Conservation (phyloP, 1,139 yeast species). For the Tardiomyces depauwii region DNA sequence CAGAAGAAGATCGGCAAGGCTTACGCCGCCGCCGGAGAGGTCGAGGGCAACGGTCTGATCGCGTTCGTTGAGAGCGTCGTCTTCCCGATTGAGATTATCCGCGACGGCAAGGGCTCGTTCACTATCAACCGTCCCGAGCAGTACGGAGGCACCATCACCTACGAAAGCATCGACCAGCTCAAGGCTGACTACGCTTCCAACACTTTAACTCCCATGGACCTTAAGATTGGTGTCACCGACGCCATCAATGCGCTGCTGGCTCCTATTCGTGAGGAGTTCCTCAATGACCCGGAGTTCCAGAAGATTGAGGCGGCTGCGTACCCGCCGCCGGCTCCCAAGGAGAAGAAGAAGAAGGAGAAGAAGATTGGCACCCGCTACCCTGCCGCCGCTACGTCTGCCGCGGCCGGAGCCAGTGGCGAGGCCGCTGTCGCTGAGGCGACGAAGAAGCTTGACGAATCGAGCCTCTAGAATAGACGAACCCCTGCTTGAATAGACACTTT, state of each 20-base stretch:
- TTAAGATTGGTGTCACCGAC: slow-evolving; percentile 84
- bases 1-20: slow-evolving; percentile 89
- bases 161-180: slow-evolving; percentile 54
- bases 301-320: slow-evolving; percentile 70
- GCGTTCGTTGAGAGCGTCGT: slow-evolving; percentile 78
- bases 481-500: too few relatives aligned
- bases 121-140: slow-evolving; percentile 85
- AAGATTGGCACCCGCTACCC: slow-evolving; percentile 69
- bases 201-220: slow-evolving; percentile 81
- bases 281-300: slow-evolving; percentile 55
- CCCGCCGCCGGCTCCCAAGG: slow-evolving; percentile 57
- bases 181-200: slow-evolving; percentile 62
- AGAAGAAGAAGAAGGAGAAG: slow-evolving; percentile 53
- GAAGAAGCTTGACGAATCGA: slow-evolving; percentile 26
- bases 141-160: slow-evolving; percentile 87
- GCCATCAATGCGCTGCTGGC: slow-evolving; percentile 69
- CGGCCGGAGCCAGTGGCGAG: neutral
- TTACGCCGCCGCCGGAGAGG: slow-evolving; percentile 90
- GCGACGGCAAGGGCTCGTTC: slow-evolving; percentile 44
- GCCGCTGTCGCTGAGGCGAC: slow-evolving; percentile 20
- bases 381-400: slow-evolving; percentile 3
- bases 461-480: slow-evolving; percentile 5
- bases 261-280: slow-evolving; percentile 70
- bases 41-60: slow-evolving; percentile 82
- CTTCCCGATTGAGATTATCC: slow-evolving; percentile 75